Percentiles rank a stretch among this genome's conserved stretches.
phyloP scores from a whole-genome alignment of 148 eudicot genomes.

The Camellia japonica region DNA sequence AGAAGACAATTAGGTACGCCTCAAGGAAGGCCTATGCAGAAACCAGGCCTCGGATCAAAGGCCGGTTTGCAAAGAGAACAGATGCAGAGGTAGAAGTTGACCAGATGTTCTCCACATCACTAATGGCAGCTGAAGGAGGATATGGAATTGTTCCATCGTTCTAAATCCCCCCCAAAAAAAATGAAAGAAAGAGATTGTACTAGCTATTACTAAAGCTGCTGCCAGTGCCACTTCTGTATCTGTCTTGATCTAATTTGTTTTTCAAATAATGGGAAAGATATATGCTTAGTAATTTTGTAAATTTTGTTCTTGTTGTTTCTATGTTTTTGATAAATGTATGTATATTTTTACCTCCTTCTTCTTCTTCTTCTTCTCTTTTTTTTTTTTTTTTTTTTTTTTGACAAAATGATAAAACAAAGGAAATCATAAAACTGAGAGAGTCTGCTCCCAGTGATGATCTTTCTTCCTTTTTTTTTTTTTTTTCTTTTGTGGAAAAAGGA shows the following conservation, averaged over 20 bases:
- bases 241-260: slow-evolving; percentile 12
- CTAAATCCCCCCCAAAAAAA: slow-evolving; percentile 10
- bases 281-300: slow-evolving; percentile 12
- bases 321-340: slow-evolving; percentile 1
- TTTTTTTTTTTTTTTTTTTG: background rate
- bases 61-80: slow-evolving; percentile 86
- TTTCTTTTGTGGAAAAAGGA: background rate
- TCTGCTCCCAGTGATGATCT: background rate
- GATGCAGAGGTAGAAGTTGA: slow-evolving; percentile 70
- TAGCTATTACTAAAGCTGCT: slow-evolving; percentile 16
- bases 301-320: slow-evolving; percentile 10
- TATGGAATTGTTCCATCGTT: slow-evolving; percentile 60
- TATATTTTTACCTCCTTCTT: background rate
- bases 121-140: slow-evolving; percentile 41
- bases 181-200: background rate
- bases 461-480: too few relatives aligned
- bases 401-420: background rate
- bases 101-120: slow-evolving; percentile 56
- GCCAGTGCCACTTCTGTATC: background rate
- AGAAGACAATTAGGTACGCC: slow-evolving; percentile 93
- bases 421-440: background rate
- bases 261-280: background rate
- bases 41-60: slow-evolving; percentile 92
- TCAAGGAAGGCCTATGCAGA: slow-evolving; percentile 99
- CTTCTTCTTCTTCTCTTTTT: background rate